Base-by-base conservation (phyloP, 306 rosid genomes). In the Purshia tridentata region DNA sequence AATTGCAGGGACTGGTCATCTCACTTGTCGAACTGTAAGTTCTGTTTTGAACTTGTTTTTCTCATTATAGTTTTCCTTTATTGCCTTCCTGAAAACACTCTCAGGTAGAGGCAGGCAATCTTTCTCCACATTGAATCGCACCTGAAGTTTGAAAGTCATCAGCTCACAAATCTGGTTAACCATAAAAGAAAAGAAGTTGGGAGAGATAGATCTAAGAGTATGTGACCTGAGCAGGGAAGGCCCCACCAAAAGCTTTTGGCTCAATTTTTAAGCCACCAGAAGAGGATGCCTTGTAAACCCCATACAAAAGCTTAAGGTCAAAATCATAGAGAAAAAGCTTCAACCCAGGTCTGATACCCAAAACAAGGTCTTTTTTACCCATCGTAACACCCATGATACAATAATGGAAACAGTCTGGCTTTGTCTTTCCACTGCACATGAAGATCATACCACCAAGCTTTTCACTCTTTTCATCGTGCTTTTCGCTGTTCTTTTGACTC, bases 361-460 rank as follows among this genome's bases (percentile, higher is more conserved):
- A 53, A 69, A 89, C 90, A 44, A 62, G 40, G 70, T 91, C 96
- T 67, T 83, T 88, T 75, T 91, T 88, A 60, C 88, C 82, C 51
- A 57, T 55, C 10, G 95, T 41, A 80, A 94, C 83, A 77, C 96
- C 98, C 98, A 91, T 91, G 77, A 94, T 84, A 20, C 65, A 74
- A 81, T 88, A 85, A 16, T 58, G 83, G 67, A 89, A 91, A 85
- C 98, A 91, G 82, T 91, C 97, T 37, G 97, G 97, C 78, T 88
- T 94, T 45, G 98, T 91, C 81, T 89, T 94, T 77, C 86, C 82
- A 72, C 77, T 94, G 90, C 98, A 94, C 98, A 94, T 88, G 85
- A 94, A 94, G 83, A 94, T 94, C 71, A 86, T 68, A 70, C 98
- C 98, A 69, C 92, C 98, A 66, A 85, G 80, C 47, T 78, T 91